phyloP scores from a whole-genome alignment of 2,329 filamentous ascomycete genomes.

The Ophioceras dolichostomum region DNA sequence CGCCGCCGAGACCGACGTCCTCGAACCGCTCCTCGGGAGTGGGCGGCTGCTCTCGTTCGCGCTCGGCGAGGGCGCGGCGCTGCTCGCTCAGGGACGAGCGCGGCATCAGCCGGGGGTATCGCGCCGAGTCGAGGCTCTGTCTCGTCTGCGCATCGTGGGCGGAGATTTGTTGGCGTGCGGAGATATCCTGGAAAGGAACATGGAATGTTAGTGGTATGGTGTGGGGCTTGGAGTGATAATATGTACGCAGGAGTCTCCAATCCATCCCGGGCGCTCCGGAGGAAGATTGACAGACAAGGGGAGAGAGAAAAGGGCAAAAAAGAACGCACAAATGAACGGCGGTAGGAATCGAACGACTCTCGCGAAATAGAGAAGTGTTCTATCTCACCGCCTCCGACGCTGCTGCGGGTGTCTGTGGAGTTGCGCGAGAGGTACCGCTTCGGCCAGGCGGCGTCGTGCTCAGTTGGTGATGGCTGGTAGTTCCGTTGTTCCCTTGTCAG shows the following conservation, averaged over 20 bases:
- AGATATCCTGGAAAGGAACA: slow-evolving; percentile 60
- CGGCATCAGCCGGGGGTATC: slow-evolving; percentile 48
- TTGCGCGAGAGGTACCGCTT: slow-evolving; percentile 39
- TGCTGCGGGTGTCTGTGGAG: slow-evolving; percentile 36
- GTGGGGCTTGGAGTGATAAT: too few species aligned
- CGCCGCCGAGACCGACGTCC: slow-evolving; percentile 78
- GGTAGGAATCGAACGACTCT: slow-evolving; percentile 94
- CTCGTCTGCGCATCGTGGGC: slow-evolving; percentile 49
- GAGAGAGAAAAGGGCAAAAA: background rate
- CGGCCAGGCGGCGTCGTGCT: slow-evolving; percentile 73
- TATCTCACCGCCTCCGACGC: slow-evolving; percentile 61
- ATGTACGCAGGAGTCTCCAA: too few species aligned
- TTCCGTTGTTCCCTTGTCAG: slow-evolving; percentile 1
- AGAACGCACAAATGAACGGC: slow-evolving; percentile 75
- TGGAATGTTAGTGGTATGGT: slow-evolving; percentile 3
- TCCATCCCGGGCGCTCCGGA: too few species aligned
- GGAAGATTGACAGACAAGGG: too few species aligned
- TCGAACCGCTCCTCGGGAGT: slow-evolving; percentile 75
- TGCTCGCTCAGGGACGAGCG: slow-evolving; percentile 47
- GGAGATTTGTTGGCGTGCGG: slow-evolving; percentile 66
- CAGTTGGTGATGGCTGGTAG: slow-evolving; percentile 71
- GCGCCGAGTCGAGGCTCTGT: slow-evolving; percentile 69
- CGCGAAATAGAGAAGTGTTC: slow-evolving; percentile 92
- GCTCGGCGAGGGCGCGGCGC: slow-evolving; percentile 31
- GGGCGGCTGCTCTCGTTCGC: slow-evolving; percentile 35